These are phyloP conservation scores for Lithospermum erythrorhizon DNA, from an alignment of 257 asterid genomes.

Conservation along the genomic window DNA sequence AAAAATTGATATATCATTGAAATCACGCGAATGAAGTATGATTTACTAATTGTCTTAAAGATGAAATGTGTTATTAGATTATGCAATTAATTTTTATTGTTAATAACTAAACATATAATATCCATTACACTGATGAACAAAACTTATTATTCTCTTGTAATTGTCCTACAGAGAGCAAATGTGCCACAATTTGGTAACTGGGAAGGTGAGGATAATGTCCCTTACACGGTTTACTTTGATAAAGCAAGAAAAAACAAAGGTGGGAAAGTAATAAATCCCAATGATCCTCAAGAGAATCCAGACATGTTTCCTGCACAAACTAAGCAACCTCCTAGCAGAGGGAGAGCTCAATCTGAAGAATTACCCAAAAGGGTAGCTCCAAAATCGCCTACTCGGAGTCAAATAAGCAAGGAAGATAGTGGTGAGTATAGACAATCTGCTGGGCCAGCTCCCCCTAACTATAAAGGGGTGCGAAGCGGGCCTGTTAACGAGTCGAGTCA, in stretches of 20 bases:
- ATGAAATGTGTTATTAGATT: too few relatives aligned
- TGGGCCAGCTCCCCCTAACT: conserved; percentile 25
- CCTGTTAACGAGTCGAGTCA: conserved; percentile 21
- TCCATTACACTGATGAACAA: too few relatives aligned
- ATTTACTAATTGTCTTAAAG: too few relatives aligned
- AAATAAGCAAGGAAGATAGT: conserved; percentile 31
- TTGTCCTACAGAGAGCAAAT: conserved; percentile 38
- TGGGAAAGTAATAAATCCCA: conserved; percentile 67
- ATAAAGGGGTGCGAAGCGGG: conserved; percentile 23
- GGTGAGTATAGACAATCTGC: conserved; percentile 23
- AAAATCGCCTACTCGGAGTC: conserved; percentile 28
- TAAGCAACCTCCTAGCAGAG: conserved; percentile 22
- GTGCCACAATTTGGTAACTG: conserved; percentile 81
- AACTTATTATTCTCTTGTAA: background rate
- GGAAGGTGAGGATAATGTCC: conserved; percentile 57
- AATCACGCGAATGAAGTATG: too few relatives aligned
- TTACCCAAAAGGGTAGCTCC: conserved; percentile 25
- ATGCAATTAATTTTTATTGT: too few relatives aligned
- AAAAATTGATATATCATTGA: too few relatives aligned
- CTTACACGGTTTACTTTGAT: conserved; percentile 59
- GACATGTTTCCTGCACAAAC: conserved; percentile 33
- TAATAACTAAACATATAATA: too few relatives aligned
- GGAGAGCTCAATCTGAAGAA: conserved; percentile 22
- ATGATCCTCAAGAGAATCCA: conserved; percentile 63
- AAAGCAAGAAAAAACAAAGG: conserved; percentile 63